Evolutionary conservation across 257 asterid species (phyloP).

Genomic region (Rehmannia glutinosa): DNA sequence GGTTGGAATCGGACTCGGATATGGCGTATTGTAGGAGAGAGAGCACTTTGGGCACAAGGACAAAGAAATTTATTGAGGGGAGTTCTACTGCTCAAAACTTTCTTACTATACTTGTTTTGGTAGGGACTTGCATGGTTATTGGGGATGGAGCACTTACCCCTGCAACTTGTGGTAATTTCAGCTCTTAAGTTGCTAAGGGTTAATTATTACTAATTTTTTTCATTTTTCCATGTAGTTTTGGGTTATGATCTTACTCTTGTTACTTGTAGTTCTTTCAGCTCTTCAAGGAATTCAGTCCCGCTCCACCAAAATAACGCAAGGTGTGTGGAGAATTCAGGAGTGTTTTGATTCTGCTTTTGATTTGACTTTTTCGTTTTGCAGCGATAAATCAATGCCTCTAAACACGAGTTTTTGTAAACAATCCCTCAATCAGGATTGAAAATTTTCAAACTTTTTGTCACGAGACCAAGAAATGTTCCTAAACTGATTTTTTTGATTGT

Average conservation of each 20-base stretch:
- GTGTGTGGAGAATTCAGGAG: too few species aligned
- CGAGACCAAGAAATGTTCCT: not conserved
- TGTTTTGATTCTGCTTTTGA: too few species aligned
- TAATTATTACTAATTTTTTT: not conserved
- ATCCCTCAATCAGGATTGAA: too few species aligned
- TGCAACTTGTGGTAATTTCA: slow-evolving; percentile 56
- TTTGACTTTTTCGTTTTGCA: too few species aligned
- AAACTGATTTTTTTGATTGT: not conserved
- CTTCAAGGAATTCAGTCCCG: slow-evolving; percentile 72
- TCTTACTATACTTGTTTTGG: slow-evolving; percentile 46
- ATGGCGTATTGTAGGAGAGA: slow-evolving; percentile 20
- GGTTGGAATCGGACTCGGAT: slow-evolving; percentile 31
- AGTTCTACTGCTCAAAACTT: slow-evolving; percentile 38
- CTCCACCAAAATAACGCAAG: slow-evolving; percentile 63
- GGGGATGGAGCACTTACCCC: slow-evolving; percentile 89
- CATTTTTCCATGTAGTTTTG: not conserved
- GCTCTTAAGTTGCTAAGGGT: too few species aligned
- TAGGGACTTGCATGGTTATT: slow-evolving; percentile 83
- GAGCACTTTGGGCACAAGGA: slow-evolving; percentile 35
- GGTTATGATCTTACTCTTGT: not conserved
- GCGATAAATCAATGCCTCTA: too few species aligned
- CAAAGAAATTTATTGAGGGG: slow-evolving; percentile 46
- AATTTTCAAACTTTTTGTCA: not conserved
- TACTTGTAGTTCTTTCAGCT: slow-evolving; percentile 60
- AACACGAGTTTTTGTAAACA: too few species aligned